These are phyloP conservation scores for Arxiozyma slooffiae DNA, from an alignment of 1,139 yeast species.

Conservation along the genomic window DNA sequence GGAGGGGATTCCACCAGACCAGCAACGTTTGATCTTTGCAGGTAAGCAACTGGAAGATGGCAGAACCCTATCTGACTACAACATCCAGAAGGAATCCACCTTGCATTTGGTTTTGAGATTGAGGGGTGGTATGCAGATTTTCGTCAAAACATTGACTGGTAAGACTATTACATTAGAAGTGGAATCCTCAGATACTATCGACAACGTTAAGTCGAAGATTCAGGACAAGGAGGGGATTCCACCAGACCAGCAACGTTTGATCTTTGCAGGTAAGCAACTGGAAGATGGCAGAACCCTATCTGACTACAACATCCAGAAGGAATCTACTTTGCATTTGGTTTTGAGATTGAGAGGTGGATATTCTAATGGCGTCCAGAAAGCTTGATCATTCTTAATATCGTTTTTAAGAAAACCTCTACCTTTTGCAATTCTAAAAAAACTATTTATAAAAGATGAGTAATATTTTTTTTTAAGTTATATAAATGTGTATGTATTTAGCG, in stretches of 20 bases:
- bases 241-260: constrained; percentile 96
- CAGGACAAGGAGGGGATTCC: constrained; percentile 99
- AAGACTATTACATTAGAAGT: constrained; percentile 63
- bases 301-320: constrained; percentile 60
- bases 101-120: constrained; percentile 47
- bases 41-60: constrained; percentile 86
- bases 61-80: constrained; percentile 57
- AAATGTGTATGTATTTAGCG: background rate
- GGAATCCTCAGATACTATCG: constrained; percentile 64
- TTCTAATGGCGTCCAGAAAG: background rate
- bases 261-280: constrained; percentile 95
- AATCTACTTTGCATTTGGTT: constrained; percentile 49
- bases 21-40: constrained; percentile 96
- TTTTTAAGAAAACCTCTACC: background rate
- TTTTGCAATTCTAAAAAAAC: background rate
- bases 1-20: constrained; percentile 98
- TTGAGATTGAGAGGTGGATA: constrained; percentile 51
- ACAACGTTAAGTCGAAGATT: constrained; percentile 90
- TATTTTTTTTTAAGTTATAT: background rate
- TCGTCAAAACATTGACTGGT: constrained; percentile 55
- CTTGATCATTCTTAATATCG: background rate
- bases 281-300: constrained; percentile 61
- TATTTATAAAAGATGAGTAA: background rate
- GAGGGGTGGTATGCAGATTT: constrained; percentile 62
- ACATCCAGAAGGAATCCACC: constrained; percentile 59